Evolutionary conservation across 768 basidiomycete species (phyloP).

Genomic region (Tylopilus vinaceipallidus): DNA sequence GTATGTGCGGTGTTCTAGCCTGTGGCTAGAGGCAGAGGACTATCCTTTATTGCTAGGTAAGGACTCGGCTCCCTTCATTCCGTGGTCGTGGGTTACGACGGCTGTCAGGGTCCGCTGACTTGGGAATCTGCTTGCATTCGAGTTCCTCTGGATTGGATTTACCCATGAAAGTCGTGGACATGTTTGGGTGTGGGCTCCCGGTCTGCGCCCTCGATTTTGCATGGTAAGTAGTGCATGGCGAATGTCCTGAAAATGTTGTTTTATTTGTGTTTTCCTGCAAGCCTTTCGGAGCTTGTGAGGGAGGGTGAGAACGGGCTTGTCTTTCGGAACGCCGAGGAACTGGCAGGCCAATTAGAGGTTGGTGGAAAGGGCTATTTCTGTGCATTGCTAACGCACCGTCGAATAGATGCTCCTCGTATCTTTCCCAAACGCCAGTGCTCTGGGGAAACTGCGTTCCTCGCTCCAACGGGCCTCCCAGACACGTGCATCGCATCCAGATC

Average conservation of each 20-base stretch:
- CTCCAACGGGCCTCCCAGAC: slow-evolving; percentile 37
- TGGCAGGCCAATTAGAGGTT: slow-evolving; percentile 69
- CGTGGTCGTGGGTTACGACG: not conserved
- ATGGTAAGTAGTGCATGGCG: slow-evolving; percentile 54
- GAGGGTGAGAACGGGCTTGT: slow-evolving; percentile 81
- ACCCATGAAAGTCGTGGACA: slow-evolving; percentile 99
- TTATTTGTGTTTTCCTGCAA: slow-evolving; percentile 29
- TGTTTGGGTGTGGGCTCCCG: slow-evolving; percentile 96
- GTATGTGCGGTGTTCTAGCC: slow-evolving; percentile 73
- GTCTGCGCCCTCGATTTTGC: slow-evolving; percentile 87
- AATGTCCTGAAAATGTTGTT: not conserved
- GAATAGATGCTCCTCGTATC: slow-evolving; percentile 52
- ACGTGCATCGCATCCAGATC: slow-evolving; percentile 19
- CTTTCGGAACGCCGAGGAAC: slow-evolving; percentile 63
- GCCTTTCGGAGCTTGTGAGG: slow-evolving; percentile 84
- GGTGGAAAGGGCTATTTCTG: not conserved
- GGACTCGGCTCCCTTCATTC: slow-evolving; percentile 7
- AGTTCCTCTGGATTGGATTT: slow-evolving; percentile 90
- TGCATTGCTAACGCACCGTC: not conserved
- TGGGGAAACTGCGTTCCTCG: slow-evolving; percentile 51
- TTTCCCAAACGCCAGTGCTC: slow-evolving; percentile 56
- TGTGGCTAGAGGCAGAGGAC: slow-evolving; percentile 89
- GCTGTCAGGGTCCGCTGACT: slow-evolving; percentile 75
- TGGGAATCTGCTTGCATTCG: slow-evolving; percentile 88
- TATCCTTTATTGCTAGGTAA: slow-evolving; percentile 85